Conservation (phyloP, 352 stramenopile species). For the Elongisporangium prolatum region DNA sequence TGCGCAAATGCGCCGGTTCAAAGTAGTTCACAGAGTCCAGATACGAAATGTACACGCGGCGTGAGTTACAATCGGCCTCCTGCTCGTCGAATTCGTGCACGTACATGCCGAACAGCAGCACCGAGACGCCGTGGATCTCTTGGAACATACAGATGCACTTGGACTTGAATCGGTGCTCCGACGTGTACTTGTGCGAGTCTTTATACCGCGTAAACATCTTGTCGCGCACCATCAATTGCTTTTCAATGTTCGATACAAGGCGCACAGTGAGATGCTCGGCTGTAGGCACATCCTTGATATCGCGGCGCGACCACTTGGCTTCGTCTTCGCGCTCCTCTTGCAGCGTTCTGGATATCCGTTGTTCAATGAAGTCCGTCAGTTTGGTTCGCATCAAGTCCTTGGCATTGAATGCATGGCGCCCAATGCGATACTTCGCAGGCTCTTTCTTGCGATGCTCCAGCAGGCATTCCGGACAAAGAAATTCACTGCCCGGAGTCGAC, state of each 20-base stretch:
- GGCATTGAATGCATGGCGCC: conserved; percentile 90
- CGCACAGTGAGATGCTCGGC: conserved; percentile 91
- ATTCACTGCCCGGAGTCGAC: conserved; percentile 73
- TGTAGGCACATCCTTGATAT: conserved; percentile 89
- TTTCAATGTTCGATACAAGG: conserved; percentile 95
- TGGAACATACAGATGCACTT: conserved; percentile 99
- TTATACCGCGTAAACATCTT: conserved; percentile 95
- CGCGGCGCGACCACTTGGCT: conserved; percentile 72
- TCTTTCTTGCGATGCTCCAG: conserved; percentile 83
- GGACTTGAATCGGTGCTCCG: conserved; percentile 91
- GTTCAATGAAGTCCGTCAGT: conserved; percentile 93
- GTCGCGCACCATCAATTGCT: conserved; percentile 93
- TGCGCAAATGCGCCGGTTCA: conserved; percentile 93
- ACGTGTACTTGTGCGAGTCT: conserved; percentile 86
- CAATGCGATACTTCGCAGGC: conserved; percentile 76
- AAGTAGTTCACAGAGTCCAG: conserved; percentile 99
- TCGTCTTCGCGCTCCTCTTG: conserved; percentile 85
- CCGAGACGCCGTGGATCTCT: conserved; percentile 98
- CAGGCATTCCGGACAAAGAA: conserved; percentile 94
- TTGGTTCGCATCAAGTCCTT: conserved; percentile 94
- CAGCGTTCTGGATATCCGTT: conserved; percentile 86
- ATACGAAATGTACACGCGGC: conserved; percentile 98
- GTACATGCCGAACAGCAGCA: conserved; percentile 99
- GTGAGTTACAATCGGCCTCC: conserved; percentile 93
- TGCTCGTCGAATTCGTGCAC: conserved; percentile 99